Base-by-base conservation (phyloP, 805 yeast genomes). In the Ogataea minuta region DNA sequence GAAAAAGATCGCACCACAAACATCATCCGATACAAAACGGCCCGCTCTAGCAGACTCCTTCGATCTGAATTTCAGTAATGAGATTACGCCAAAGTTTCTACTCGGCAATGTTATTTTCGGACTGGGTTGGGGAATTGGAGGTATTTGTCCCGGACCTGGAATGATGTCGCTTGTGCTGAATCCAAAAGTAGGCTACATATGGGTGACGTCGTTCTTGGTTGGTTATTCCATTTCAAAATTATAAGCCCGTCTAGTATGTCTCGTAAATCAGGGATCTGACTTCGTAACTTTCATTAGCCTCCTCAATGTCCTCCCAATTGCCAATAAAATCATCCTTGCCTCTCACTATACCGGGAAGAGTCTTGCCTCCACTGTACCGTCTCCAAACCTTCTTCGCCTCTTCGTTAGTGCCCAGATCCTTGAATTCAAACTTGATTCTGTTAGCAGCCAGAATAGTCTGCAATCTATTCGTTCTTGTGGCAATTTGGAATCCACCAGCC, bases 371-470 rank as follows among this genome's bases (percentile, higher is more conserved):
- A 12, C 84, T 70, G 53, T 76, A 76, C 49, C 93, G 73, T 53
- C 77, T 78, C 96, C 96, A 89, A 19, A 87, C 74, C 52, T 78
- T 75, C 60, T 88, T 80, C 11, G 96, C 96, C 44, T 80, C 83
- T 36, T 80, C 88, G 57, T 89, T 95, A 0, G 95, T 87, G 5
- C 95, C 95, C 36, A 88, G 64, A 57, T 89, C 97, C 42, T 84
- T 77, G 56, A 77, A 74, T 21, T 76, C 73, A 57, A 78, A 85
- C 43, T 76, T 70, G 36, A 89, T 66, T 33, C 78, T 73, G 59
- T 88, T 84, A 4, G 90, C 95, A 27, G 77, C 73, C 36, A 89
- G 69, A 38, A 89, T 85, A 0, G 88, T 82, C 9, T 74, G 75
- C 41, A 90, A 63, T 40, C 95, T 68, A 54, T 84, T 85, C 11